phyloP scores from a whole-genome alignment of 2,329 filamentous ascomycete genomes.

The Ophiostoma montium region DNA sequence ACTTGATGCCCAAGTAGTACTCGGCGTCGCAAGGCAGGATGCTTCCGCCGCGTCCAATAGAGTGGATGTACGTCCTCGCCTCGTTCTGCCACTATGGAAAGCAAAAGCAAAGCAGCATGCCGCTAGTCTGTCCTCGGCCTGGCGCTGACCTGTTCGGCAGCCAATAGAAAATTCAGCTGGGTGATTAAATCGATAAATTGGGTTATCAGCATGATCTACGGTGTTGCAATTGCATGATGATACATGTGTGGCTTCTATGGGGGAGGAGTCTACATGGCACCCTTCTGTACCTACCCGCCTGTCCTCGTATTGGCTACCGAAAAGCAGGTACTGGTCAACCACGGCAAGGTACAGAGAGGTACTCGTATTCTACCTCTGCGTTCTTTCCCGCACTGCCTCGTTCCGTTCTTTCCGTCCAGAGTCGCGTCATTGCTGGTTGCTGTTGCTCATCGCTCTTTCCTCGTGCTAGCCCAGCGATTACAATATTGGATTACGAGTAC shows the following conservation, averaged over 20 bases:
- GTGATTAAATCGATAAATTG: too few species aligned
- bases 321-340: conserved; percentile 2
- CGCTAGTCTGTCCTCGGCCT: conserved; percentile 6
- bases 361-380: not conserved
- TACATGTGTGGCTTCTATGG: not conserved
- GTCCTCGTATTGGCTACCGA: conserved; percentile 4
- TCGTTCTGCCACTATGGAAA: not conserved
- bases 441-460: not conserved
- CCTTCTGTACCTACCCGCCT: not conserved
- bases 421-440: not conserved
- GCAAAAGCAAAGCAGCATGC: conserved; percentile 6
- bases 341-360: not conserved
- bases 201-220: not conserved
- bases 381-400: not conserved
- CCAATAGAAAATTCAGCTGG: too few species aligned
- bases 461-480: too few species aligned
- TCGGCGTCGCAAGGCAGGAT: not conserved
- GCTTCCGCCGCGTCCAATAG: too few species aligned
- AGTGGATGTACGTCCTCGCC: too few species aligned
- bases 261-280: not conserved
- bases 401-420: not conserved
- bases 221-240: not conserved
- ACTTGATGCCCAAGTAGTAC: not conserved
- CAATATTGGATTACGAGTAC: too few species aligned
- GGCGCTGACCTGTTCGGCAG: conserved; percentile 7